Percentiles rank a stretch among this genome's conserved stretches.
Evolutionary conservation across 1,139 yeast species (phyloP).

Genomic region (Candida tetrigidarum): DNA sequence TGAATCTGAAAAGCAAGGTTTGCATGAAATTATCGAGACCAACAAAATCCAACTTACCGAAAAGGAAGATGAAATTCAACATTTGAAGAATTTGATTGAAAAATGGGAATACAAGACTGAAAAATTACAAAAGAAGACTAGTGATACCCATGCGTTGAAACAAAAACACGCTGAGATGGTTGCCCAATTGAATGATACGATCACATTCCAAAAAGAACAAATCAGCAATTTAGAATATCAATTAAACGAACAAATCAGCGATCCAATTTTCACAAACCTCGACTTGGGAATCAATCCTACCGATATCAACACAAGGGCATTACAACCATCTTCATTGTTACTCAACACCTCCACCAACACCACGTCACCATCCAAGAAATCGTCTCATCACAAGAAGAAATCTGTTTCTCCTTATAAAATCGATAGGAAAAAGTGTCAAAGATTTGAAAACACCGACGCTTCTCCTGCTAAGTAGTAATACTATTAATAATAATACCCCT

Average conservation of each 20-base stretch:
- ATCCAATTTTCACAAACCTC: neutral
- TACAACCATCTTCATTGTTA: constrained; percentile 3
- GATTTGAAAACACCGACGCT: neutral
- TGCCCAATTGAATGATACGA: constrained; percentile 3
- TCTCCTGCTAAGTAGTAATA: constrained; percentile 1
- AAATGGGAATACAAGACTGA: constrained; percentile 1
- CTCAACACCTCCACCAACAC: too few species aligned
- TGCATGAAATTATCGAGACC: neutral
- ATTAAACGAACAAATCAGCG: neutral
- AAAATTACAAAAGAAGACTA: neutral
- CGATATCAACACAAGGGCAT: neutral
- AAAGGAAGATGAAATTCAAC: constrained; percentile 4
- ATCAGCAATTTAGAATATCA: constrained; percentile 1
- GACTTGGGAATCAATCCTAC: neutral
- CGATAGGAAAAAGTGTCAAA: neutral
- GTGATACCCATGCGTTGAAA: neutral
- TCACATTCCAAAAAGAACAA: neutral
- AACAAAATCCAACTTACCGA: neutral
- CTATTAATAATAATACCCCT: too few species aligned
- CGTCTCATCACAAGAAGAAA: neutral
- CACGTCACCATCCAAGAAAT: constrained; percentile 7
- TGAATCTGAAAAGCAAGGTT: constrained; percentile 2
- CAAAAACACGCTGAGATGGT: neutral
- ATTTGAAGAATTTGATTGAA: neutral
- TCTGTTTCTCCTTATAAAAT: neutral